Evolutionary conservation across 2,329 filamentous ascomycete genomes (phyloP).

Genomic region (Trichophyton mentagrophytes): DNA sequence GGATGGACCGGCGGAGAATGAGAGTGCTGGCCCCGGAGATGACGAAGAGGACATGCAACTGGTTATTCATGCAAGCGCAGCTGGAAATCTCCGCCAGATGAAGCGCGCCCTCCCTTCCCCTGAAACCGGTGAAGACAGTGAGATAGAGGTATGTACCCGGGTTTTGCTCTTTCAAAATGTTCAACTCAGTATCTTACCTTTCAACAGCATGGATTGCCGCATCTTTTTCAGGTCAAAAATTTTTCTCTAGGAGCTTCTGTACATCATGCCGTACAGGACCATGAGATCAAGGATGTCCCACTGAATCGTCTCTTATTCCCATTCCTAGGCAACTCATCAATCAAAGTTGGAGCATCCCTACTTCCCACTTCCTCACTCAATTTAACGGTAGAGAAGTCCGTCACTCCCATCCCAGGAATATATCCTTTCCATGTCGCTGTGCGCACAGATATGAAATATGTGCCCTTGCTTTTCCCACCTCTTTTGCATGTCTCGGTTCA

Average conservation of each 20-base stretch:
- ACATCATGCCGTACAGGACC: constrained; percentile 19
- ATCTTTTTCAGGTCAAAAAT: constrained; percentile 18
- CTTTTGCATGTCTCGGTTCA: constrained; percentile 21
- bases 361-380: constrained; percentile 23
- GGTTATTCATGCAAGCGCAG: constrained; percentile 22
- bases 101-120: constrained; percentile 17
- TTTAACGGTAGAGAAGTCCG: constrained; percentile 20
- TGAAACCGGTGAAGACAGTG: constrained; percentile 19
- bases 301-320: constrained; percentile 15
- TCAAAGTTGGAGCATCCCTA: constrained; percentile 19
- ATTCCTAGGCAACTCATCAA: constrained; percentile 21
- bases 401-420: constrained; percentile 22
- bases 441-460: constrained; percentile 20
- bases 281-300: constrained; percentile 18
- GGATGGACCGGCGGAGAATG: constrained; percentile 7
- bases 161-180: neutral
- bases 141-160: constrained; percentile 18
- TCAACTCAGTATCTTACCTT: constrained; percentile 8
- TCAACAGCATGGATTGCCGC: constrained; percentile 21
- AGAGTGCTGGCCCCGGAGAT: neutral
- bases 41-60: constrained; percentile 18
- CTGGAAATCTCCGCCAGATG: constrained; percentile 20
- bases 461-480: constrained; percentile 20
- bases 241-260: constrained; percentile 25
- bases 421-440: constrained; percentile 24